A percentile compares a stretch with the other conserved stretches of the same genome.
Conservation (phyloP, 345 rosid genomes). For the Melaleuca quinquenervia region DNA sequence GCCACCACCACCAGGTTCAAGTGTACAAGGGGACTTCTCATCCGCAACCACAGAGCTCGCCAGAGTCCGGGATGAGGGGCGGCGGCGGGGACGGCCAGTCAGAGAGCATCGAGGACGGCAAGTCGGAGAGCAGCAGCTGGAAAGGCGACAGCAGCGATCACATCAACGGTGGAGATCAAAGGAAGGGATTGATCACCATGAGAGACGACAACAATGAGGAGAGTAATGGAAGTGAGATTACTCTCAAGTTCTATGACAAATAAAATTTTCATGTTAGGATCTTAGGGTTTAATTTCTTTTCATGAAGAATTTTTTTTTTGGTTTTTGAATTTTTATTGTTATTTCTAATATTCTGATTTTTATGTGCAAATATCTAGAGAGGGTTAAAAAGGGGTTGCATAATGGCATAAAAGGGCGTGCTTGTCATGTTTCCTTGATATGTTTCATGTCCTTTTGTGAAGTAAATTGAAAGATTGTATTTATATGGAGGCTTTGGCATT, state of each 20-base stretch:
- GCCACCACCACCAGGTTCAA: conserved; percentile 48
- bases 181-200: conserved; percentile 55
- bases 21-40: conserved; percentile 28
- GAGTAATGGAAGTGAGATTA: conserved; percentile 81
- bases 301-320: background rate
- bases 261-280: background rate
- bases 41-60: conserved; percentile 35
- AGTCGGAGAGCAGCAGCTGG: conserved; percentile 81
- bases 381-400: background rate
- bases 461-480: conserved; percentile 5
- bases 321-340: background rate
- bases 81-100: conserved; percentile 35
- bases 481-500: conserved; percentile 3
- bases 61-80: conserved; percentile 37
- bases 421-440: background rate
- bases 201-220: conserved; percentile 67
- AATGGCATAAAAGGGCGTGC: background rate
- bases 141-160: conserved; percentile 54
- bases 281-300: background rate
- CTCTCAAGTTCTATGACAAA: conserved; percentile 57
- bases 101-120: conserved; percentile 79
- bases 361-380: background rate
- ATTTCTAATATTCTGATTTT: background rate
- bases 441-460: background rate
- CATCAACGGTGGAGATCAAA: conserved; percentile 39